These are phyloP conservation scores for Candida qinlingensis DNA, from an alignment of 805 yeast species.

Conservation along the genomic window DNA sequence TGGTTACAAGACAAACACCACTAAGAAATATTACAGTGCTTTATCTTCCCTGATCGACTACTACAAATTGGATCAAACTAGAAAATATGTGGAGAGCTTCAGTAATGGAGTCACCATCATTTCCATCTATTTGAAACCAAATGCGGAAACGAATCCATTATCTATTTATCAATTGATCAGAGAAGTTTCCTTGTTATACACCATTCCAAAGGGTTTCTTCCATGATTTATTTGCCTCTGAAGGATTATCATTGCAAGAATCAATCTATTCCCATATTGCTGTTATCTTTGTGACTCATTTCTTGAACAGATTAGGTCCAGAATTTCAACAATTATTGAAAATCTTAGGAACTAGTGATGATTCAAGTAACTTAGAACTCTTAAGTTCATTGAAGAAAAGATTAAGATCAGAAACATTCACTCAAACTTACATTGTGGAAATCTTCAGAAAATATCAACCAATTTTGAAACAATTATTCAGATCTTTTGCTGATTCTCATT, in stretches of 20 bases:
- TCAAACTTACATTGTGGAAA: constrained; percentile 72
- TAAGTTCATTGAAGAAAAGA: constrained; percentile 78
- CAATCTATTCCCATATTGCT: constrained; percentile 91
- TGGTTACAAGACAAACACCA: constrained; percentile 79
- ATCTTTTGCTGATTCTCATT: constrained; percentile 87
- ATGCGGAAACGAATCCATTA: constrained; percentile 47
- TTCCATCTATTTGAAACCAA: constrained; percentile 76
- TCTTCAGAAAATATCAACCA: constrained; percentile 62
- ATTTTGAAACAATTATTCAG: constrained; percentile 81
- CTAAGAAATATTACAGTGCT: constrained; percentile 85
- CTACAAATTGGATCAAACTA: constrained; percentile 76
- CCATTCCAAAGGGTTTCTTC: constrained; percentile 85
- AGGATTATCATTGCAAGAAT: constrained; percentile 86
- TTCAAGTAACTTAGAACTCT: constrained; percentile 69
- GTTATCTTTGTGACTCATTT: constrained; percentile 91
- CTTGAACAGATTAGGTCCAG: constrained; percentile 89
- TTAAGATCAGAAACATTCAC: constrained; percentile 92
- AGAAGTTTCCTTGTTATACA: constrained; percentile 88
- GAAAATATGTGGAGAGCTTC: constrained; percentile 93
- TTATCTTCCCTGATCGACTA: constrained; percentile 81
- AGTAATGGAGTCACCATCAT: constrained; percentile 82
- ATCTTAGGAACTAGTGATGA: constrained; percentile 48
- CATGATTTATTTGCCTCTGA: constrained; percentile 66
- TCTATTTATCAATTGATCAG: constrained; percentile 85
- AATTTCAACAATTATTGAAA: constrained; percentile 63